Base-by-base conservation (phyloP, 345 rosid genomes). In the Mallotus nudiflorus region DNA sequence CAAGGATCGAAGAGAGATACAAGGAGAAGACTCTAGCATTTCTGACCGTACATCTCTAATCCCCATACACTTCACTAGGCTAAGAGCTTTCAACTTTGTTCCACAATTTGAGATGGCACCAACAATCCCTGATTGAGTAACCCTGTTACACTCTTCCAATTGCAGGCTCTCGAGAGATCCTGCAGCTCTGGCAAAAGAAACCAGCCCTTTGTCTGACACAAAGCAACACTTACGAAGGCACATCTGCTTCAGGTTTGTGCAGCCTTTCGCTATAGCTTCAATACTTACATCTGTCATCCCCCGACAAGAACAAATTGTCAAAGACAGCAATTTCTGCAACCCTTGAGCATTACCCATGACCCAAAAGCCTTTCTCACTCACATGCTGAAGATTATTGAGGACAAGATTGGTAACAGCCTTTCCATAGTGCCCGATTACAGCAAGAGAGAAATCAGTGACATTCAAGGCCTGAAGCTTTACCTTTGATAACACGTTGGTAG, bases 331-430 rank as follows among this genome's bases (percentile, higher is more conserved):
- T 42, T 79, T 86, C 58, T 80, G 72, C 73, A 90, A 81, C 46
- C 96, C 91, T 57, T 69, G 82, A 51, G 90, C 90, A 73, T 85
- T 88, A 9, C 93, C 91, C 93, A 90, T 88, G 73, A 85, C 96
- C 96, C 96, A 88, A 66, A 90, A 90, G 63, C 96, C 96, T 75
- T 77, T 88, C 82, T 88, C 93, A 10, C 78, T 88, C 31, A 85
- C 88, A 60, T 82, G 78, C 61, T 78, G 83, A 42, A 90, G 89
- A 70, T 81, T 79, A 48, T 62, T 60, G 20, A 90, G 86, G 49
- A 74, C 35, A 25, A 90, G 85, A 73, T 65, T 80, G 9, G 86
- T 71, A 66, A 88, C 69, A 37, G 77, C 72, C 80, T 80, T 80
- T 19, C 96, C 93, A 62, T 85, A 90, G 74, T 88, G 91, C 63